Base-by-base conservation (phyloP, 495 filamentous ascomycete genomes). In the Schizothecium vesticola region DNA sequence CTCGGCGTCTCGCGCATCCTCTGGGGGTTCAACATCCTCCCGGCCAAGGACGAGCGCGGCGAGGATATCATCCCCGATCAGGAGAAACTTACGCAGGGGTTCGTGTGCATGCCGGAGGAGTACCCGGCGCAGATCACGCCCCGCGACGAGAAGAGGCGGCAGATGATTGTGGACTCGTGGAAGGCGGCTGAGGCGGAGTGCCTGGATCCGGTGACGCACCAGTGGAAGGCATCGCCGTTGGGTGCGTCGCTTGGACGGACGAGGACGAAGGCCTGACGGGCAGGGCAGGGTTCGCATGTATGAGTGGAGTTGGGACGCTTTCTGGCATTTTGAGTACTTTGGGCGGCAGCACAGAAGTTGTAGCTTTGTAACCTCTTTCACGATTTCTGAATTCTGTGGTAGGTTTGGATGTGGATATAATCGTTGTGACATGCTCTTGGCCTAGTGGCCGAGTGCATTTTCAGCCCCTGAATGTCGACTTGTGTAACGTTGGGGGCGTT, bases 21-120 rank as follows among this genome's bases (percentile, higher is more conserved):
- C 10, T 86, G 87, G 72, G 85, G 79, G 0, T 89, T 89, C 67
- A 70, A 86, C 56, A 75, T 87, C 56, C 61, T 43, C 51, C 72
- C 74, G 0, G 72, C 72, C n/a, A 57, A 69, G 22, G 80, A 80
- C 60, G 71, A 51, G n/a, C 25, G 72, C 0, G 80, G 80, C 13
- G 73, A 74, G 64, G 63, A 70, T 12, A 77, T 83, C 51, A 59
- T 80, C 1, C 80, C 80, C 1, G 80, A 82, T 57, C 74, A 69
- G 56, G 77, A 82, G 26, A 77, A 74, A 64, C 71, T 81, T 16
- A 80, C 80, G 0, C 79, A 82, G 72, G 80, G 78, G 0, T 80
- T 82, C 22, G 79, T 82, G 0, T 81, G 79, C 69, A 78, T 80
- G 78, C 80, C 80, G 0, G 76, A 77, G 69, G 74, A 76, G 67